Evolutionary conservation across 2,329 filamentous ascomycete genomes (phyloP).

Genomic region (Fusarium sp.): DNA sequence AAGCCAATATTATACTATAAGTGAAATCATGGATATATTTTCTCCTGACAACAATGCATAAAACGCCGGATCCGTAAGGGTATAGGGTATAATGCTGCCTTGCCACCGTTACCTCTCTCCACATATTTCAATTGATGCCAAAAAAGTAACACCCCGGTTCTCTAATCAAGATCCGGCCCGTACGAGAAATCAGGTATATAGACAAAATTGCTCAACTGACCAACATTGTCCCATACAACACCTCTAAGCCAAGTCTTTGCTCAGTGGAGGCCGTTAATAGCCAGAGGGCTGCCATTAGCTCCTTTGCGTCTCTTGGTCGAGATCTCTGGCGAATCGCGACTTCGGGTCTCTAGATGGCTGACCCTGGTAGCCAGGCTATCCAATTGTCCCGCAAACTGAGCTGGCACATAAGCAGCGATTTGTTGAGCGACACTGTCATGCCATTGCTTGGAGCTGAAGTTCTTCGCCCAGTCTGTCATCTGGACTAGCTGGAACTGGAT

Average conservation of each 20-base stretch:
- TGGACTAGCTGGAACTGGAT: constrained; percentile 49
- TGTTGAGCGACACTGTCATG: constrained; percentile 51
- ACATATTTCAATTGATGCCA: not conserved
- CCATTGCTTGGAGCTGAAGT: constrained; percentile 55
- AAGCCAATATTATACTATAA: not conserved
- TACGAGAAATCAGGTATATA: not conserved
- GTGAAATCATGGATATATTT: not conserved
- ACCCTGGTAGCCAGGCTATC: constrained; percentile 29
- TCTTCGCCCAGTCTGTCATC: constrained; percentile 59
- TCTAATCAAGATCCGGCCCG: not conserved
- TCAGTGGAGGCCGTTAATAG: constrained; percentile 19
- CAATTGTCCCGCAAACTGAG: constrained; percentile 28
- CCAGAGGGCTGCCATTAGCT: constrained; percentile 26
- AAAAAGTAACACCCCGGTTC: constrained; percentile 1
- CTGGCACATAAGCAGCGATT: constrained; percentile 44
- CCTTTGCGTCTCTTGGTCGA: constrained; percentile 36
- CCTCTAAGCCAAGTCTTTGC: not conserved
- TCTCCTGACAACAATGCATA: not conserved
- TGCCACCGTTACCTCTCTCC: not conserved
- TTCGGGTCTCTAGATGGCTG: constrained; percentile 30
- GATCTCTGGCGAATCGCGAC: constrained; percentile 2
- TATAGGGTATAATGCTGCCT: constrained; percentile 33
- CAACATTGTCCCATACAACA: not conserved
- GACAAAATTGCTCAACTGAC: not conserved
- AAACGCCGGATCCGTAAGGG: constrained; percentile 25